Base-by-base conservation (phyloP, 2,329 filamentous ascomycete species). In the Aspergillus thermomutatus region DNA sequence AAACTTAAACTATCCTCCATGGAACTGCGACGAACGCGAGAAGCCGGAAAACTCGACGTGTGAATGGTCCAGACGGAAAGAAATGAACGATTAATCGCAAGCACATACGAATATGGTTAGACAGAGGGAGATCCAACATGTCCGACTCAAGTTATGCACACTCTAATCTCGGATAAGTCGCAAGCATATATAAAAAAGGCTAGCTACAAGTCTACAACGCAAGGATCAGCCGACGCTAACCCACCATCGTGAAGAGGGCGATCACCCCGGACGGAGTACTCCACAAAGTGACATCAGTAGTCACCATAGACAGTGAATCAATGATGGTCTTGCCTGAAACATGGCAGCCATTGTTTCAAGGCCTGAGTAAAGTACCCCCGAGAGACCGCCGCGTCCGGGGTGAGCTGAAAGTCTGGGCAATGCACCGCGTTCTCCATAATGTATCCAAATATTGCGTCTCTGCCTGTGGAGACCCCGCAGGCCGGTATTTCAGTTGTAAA, bases 381-480 rank as follows among this genome's bases (percentile, higher is more conserved):
- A 10, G 71, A 74, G 1, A 66, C 62, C 0, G 73, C 77, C 1
- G 64, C 68, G 0, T 62, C 64, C 31, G 73, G 72, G 3, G 55
- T 57, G 2, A 66, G 66, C 41, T 70, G 66, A 53, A 82, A 78
- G 66, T 83, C 81, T 64, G 76, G 80, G 53, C 75, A 78, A 69
- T 83, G 81, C 65, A 77, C 69, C 10, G 77, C 75, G n/a, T 76
- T 70, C 3, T 64, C 50, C 55, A 83, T 66, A 10, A 80, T 63
- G 59, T 79, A 77, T 2, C 80, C 80, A 59, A 83, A 83, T 0
- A 83, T 58, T n/a, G 72, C 70, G 10, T 69, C 64, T 54, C 67
- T 54, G 0, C 60, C 59, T 0, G 73, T 75, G 45, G 68, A 60
- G 23, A 70, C 66, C 8, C 76, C 75, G 55, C 80, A 83, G 19